phyloP scores from a whole-genome alignment of 257 asterid species.

The Solanum arcanum region DNA sequence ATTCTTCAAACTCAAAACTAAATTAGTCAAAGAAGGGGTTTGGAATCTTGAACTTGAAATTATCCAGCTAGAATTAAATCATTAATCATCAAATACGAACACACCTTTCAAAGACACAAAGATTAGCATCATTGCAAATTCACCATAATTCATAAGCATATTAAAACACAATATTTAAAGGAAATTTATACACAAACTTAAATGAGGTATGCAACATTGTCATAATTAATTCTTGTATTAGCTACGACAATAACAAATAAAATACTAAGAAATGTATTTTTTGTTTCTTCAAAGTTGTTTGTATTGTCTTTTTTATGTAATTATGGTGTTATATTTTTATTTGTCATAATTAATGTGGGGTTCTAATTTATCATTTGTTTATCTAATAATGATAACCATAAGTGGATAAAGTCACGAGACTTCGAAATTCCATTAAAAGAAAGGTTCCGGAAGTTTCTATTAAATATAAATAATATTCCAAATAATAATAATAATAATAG shows the following conservation, averaged over 20 bases:
- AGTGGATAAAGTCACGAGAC: background rate
- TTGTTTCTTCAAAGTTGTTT: background rate
- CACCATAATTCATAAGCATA: background rate
- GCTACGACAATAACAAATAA: background rate
- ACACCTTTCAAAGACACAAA: background rate
- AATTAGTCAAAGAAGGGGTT: background rate
- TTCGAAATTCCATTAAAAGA: background rate
- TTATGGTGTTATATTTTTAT: background rate
- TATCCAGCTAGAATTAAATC: background rate
- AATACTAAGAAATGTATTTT: background rate
- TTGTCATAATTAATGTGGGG: background rate
- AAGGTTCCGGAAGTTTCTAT: background rate
- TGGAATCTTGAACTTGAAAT: background rate
- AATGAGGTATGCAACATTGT: background rate
- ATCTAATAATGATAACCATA: background rate
- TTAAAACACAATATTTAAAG: background rate
- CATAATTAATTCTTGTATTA: background rate
- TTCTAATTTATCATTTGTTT: background rate
- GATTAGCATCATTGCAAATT: background rate
- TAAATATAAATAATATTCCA: background rate
- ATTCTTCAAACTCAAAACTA: background rate
- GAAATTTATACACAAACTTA: background rate
- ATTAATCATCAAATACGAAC: background rate
- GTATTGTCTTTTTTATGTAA: background rate
- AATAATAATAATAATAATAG: no score